These are phyloP conservation scores for Phytophthora quininea DNA, from an alignment of 352 stramenopile species.

Conservation along the genomic window DNA sequence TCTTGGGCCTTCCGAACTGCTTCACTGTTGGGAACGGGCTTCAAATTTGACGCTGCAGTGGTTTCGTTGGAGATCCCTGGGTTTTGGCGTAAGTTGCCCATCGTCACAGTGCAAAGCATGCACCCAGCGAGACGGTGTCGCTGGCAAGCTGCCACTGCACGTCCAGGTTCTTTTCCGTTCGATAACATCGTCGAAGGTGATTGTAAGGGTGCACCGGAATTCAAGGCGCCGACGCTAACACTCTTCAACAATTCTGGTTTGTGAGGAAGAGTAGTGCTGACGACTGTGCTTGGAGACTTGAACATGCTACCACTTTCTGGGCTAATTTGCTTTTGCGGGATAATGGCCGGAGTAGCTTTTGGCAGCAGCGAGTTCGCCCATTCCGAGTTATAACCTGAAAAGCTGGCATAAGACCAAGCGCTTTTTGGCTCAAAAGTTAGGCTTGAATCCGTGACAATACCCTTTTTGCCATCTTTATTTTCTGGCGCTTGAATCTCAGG, in stretches of 20 bases:
- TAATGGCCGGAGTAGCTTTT: conserved; percentile 17
- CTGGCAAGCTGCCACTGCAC: conserved; percentile 22
- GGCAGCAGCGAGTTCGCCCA: conserved; percentile 17
- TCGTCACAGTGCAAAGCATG: conserved; percentile 58
- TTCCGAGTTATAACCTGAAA: conserved; percentile 10
- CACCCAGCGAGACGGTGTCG: conserved; percentile 73
- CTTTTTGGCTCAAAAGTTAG: neutral
- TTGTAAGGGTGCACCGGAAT: neutral
- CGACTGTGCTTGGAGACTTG: conserved; percentile 1
- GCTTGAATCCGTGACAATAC: neutral
- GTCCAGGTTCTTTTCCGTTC: neutral
- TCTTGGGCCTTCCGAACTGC: conserved; percentile 13
- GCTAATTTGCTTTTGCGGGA: conserved; percentile 10
- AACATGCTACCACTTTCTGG: neutral
- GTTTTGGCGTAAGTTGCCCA: conserved; percentile 8
- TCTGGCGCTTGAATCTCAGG: neutral
- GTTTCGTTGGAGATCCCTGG: neutral
- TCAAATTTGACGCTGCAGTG: no score
- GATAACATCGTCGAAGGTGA: neutral
- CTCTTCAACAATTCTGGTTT: conserved; percentile 27
- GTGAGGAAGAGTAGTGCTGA: neutral
- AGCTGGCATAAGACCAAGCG: conserved; percentile 8
- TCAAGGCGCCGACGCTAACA: conserved; percentile 7
- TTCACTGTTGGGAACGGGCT: neutral
- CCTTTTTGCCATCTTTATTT: neutral